A percentile compares a stretch with the other conserved stretches of the same genome.
phyloP scores from a whole-genome alignment of 2,329 filamentous ascomycete genomes.

The Blumeria graminis region DNA sequence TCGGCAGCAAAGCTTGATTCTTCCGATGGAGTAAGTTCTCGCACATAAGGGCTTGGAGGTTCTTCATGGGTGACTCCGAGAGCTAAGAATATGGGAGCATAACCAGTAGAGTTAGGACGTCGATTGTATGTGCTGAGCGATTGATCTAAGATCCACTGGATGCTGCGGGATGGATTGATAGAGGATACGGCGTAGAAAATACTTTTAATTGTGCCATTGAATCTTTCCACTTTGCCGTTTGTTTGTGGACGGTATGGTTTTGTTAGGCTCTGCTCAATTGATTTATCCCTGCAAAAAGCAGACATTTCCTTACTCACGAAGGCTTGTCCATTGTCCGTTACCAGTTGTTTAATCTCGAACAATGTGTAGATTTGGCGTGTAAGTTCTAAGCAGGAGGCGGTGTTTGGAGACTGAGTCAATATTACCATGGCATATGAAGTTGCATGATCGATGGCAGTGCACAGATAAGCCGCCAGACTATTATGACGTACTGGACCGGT shows the following conservation, averaged over 20 bases:
- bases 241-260: not conserved
- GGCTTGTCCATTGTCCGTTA: not conserved
- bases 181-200: not conserved
- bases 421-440: not conserved
- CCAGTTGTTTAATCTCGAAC: not conserved
- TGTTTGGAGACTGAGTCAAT: not conserved
- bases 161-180: not conserved
- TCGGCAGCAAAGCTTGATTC: not conserved
- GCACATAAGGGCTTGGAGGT: not conserved
- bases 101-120: not conserved
- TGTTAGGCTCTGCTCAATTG: not conserved
- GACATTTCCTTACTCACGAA: not conserved
- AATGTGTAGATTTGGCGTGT: not conserved
- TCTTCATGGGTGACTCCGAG: not conserved
- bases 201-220: not conserved
- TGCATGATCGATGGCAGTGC: not conserved
- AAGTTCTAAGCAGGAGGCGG: not conserved
- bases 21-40: not conserved
- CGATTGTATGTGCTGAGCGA: not conserved
- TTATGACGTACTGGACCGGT: not conserved
- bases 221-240: not conserved
- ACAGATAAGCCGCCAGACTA: not conserved
- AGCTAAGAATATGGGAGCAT: not conserved
- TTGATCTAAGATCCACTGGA: slow-evolving; percentile 1
- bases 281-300: not conserved